Evolutionary conservation across 257 asterid genomes (phyloP).

Genomic region (Jacaranda mimosifolia): DNA sequence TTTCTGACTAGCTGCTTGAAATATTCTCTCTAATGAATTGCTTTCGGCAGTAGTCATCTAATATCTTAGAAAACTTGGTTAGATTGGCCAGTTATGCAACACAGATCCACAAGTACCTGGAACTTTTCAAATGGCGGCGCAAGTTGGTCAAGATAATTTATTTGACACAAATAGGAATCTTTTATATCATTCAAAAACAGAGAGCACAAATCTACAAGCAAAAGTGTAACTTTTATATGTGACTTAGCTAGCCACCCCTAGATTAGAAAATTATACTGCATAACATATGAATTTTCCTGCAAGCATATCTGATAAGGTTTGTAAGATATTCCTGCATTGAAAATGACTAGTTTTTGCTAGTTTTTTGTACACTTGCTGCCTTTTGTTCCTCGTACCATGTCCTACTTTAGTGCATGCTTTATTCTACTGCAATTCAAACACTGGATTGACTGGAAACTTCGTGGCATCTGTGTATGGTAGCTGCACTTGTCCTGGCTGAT

Average conservation of each 20-base stretch:
- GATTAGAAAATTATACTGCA: conserved; percentile 26
- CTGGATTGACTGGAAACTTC: conserved; percentile 46
- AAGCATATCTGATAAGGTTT: conserved; percentile 30
- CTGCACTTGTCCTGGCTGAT: conserved; percentile 43
- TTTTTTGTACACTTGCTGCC: conserved; percentile 40
- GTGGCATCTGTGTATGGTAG: conserved; percentile 39
- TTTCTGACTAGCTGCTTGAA: neutral
- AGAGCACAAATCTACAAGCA: conserved; percentile 35
- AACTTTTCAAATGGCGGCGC: conserved; percentile 36
- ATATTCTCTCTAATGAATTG: neutral
- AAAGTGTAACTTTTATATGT: neutral
- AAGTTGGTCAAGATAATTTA: conserved; percentile 8
- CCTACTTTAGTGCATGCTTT: neutral
- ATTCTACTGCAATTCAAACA: conserved; percentile 50
- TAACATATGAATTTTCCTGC: conserved; percentile 25
- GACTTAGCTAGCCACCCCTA: conserved; percentile 30
- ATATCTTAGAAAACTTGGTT: conserved; percentile 3
- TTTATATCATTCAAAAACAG: conserved; percentile 24
- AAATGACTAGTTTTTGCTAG: conserved; percentile 19
- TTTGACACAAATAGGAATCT: conserved; percentile 30
- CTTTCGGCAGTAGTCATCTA: too few relatives aligned
- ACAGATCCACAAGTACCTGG: neutral
- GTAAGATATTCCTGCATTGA: conserved; percentile 27
- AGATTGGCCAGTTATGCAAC: neutral
- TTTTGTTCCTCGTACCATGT: conserved; percentile 21